Evolutionary conservation across 768 basidiomycete genomes (phyloP).

Genomic region (Collybia mongolica): DNA sequence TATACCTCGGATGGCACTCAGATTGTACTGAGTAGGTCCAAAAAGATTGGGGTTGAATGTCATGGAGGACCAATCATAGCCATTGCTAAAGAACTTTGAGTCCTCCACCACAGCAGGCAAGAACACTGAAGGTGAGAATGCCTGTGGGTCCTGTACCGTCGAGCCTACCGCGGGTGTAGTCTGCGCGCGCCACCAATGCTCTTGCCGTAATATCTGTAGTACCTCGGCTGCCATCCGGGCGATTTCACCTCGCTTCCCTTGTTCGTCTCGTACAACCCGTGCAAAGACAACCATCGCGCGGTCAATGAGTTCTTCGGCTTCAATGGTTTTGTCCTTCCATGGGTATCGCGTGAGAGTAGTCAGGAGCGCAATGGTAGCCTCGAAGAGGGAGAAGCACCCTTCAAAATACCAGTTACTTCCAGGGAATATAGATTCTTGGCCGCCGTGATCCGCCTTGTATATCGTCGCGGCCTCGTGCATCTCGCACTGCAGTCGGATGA

Average conservation of each 20-base stretch:
- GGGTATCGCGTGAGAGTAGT: conserved; percentile 39
- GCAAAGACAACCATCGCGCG: conserved; percentile 35
- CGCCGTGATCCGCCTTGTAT: conserved; percentile 17
- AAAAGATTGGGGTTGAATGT: neutral
- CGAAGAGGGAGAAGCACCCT: conserved; percentile 44
- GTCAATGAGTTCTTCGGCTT: conserved; percentile 36
- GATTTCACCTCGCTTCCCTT: conserved; percentile 34
- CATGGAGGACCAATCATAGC: neutral
- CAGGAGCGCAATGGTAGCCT: conserved; percentile 45
- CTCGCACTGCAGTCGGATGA: conserved; percentile 42
- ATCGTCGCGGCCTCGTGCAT: conserved; percentile 27
- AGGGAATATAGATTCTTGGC: conserved; percentile 20
- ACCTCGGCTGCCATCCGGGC: conserved; percentile 39
- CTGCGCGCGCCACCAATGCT: conserved; percentile 20
- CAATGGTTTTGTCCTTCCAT: conserved; percentile 32
- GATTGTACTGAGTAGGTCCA: neutral
- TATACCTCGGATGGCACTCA: neutral
- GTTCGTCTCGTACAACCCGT: conserved; percentile 30
- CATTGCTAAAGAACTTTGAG: neutral
- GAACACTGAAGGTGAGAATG: neutral
- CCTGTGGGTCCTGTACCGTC: neutral
- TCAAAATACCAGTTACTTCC: conserved; percentile 40
- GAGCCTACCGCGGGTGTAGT: neutral
- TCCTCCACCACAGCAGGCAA: neutral
- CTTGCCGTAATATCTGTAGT: conserved; percentile 29